Evolutionary conservation across 2,329 filamentous ascomycete species (phyloP), one percentile per base, ranked within the genome.

Genomic region (Lachnellula occidentalis): DNA sequence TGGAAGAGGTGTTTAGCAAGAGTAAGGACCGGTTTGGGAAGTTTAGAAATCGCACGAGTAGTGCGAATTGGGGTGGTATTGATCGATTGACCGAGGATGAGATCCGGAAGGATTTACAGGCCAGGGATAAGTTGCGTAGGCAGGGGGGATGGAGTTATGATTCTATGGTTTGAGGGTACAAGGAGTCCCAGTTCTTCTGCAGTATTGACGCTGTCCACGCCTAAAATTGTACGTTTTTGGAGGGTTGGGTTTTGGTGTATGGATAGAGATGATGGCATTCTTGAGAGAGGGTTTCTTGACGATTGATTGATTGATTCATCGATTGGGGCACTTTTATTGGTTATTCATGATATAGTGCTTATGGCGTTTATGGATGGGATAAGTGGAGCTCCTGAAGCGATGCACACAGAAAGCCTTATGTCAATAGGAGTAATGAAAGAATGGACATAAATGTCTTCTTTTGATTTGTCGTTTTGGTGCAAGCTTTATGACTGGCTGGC

Each of bases 1-100:
- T 99, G 86, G 95, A 99, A 66, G 92, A 97, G 69, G 91, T 96
- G 34, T 99, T 99, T 73, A 87, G 81, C 72, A 90, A 91, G 70
- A 92, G 88, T 71, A 91, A 91, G 70, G 90, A 92, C 53, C 78
- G 87, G 60, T 84, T 88, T 70, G 88, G 89, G 76, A 89, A 90
- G 67, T 97, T 96, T 78, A 83, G 95, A 17, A 86, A 89, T 50
- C 82, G 94, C 53, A 96, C 92, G 5, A 95, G 90, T 64, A 96
- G 90, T 72, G 95, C 95, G 36, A 95, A 96, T 73, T 99, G 94
- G 94, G 86, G 82, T 66, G 81, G 89, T 52, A 78, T 86, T 3
- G 95, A 99, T 70, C 74, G 78, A 51, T 77, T 99, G 63, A 96
- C 92, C 0, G 87, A 92, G 61, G 92, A 95, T 56, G 92, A 96